Base-by-base conservation (phyloP, 164 flowering plant species). In the Stephania japonica region DNA sequence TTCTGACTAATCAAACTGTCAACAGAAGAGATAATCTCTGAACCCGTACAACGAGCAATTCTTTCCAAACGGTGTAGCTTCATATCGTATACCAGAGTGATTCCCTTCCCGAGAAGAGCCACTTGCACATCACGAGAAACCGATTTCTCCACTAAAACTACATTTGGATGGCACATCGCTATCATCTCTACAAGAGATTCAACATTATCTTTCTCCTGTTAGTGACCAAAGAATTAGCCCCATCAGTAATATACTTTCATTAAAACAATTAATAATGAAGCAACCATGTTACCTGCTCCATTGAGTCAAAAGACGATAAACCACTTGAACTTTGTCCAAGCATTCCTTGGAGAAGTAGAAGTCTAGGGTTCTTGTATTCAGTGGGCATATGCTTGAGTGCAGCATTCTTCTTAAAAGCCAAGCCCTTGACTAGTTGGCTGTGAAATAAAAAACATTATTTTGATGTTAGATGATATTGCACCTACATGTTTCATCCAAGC, bases 341-440 rank as follows among this genome's bases (percentile, higher is more conserved):
- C 61, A 74, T 75, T n/a, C 99, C 98, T 38, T 75, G 79, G 42
- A 96, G 82, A 79, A 96, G 78, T 78, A 96, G 75, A 78, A 96
- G 70, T 76, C 80, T 87, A 56, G 99, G 99, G 61, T 86, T 86
- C 72, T 85, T 82, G 79, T 80, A 85, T 65, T 80, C 84, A 62
- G 90, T 93, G 49, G 85, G 86, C 98, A 96, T 96, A 77, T 87
- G 95, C 81, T 91, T 96, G 84, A 89, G 95, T 27, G 97, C 92
- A 32, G 95, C 91, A 83, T 86, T 89, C 84, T 96, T 96, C 77
- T 91, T 93, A 73, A 96, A 96, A 76, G 91, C 98, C 85, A 91
- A 67, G 42, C 99, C 98, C 80, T 84, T 89, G 69, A 96, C 75
- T 53, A 96, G 72, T 82, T 87, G 82, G 86, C 99, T 96, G 89